Evolutionary conservation across 306 rosid genomes (phyloP).

Genomic region (Prinsepia uniflora): DNA sequence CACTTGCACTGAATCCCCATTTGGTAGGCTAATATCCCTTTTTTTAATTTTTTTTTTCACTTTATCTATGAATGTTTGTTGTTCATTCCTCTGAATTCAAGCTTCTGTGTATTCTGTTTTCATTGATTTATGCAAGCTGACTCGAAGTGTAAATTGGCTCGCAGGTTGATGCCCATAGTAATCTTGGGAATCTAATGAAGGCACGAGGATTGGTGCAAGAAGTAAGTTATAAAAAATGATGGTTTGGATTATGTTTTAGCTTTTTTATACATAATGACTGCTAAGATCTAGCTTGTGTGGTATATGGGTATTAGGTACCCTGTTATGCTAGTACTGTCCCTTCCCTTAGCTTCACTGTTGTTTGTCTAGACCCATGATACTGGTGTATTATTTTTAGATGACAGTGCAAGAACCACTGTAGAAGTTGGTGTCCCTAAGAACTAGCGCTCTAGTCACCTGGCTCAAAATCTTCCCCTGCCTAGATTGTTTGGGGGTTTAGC

Average conservation of each 20-base stretch:
- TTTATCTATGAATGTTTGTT: background rate
- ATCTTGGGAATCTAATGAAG: slow-evolving; percentile 66
- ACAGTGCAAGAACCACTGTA: slow-evolving; percentile 17
- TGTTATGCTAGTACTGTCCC: background rate
- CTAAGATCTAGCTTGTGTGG: slow-evolving; percentile 6
- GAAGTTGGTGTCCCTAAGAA: slow-evolving; percentile 12
- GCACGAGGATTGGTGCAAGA: slow-evolving; percentile 77
- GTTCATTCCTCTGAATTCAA: slow-evolving; percentile 4
- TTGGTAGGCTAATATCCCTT: slow-evolving; percentile 52
- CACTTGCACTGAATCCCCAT: slow-evolving; percentile 84
- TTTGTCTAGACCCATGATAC: slow-evolving; percentile 20
- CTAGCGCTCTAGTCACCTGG: slow-evolving; percentile 18
- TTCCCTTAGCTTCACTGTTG: slow-evolving; percentile 15
- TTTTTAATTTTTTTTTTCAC: background rate
- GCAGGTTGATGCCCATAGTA: slow-evolving; percentile 66
- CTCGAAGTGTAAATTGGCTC: slow-evolving; percentile 10
- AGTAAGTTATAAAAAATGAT: slow-evolving; percentile 44
- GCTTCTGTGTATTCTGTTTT: slow-evolving; percentile 10
- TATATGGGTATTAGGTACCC: background rate
- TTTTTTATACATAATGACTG: background rate
- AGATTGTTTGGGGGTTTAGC: slow-evolving; percentile 14
- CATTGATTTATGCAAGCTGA: slow-evolving; percentile 15
- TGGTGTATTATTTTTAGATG: slow-evolving; percentile 15
- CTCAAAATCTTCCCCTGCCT: slow-evolving; percentile 28
- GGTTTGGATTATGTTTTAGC: background rate